phyloP scores from a whole-genome alignment of 768 basidiomycete genomes.

The Xanthoconium stramineum region DNA sequence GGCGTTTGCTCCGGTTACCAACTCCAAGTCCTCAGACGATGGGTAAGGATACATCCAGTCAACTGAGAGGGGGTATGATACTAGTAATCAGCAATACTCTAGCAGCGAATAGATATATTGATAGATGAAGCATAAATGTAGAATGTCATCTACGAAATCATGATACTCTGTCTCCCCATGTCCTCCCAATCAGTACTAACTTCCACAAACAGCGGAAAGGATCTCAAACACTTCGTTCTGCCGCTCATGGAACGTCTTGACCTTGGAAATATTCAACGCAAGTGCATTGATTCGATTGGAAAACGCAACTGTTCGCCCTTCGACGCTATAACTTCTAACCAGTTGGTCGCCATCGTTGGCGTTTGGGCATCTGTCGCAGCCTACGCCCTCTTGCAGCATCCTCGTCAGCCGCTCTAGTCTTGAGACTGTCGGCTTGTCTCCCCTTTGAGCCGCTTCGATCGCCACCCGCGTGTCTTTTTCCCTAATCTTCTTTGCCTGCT shows the following conservation, averaged over 20 bases:
- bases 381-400: constrained; percentile 61
- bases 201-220: constrained; percentile 23
- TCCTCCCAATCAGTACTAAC: not conserved
- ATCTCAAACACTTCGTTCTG: constrained; percentile 71
- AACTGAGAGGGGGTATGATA: too few relatives aligned
- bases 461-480: constrained; percentile 54
- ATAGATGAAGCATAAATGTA: not conserved
- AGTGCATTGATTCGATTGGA: constrained; percentile 76
- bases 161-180: too few relatives aligned
- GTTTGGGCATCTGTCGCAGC: constrained; percentile 27
- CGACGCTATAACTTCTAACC: constrained; percentile 45
- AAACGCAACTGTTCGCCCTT: constrained; percentile 67
- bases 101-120: not conserved
- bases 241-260: constrained; percentile 69
- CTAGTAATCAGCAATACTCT: too few relatives aligned
- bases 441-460: constrained; percentile 36
- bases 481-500: constrained; percentile 45
- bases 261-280: constrained; percentile 64
- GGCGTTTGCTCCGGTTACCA: too few relatives aligned
- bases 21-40: too few relatives aligned
- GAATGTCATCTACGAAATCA: not conserved
- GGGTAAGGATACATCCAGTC: too few relatives aligned
- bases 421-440: constrained; percentile 37
- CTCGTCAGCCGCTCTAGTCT: constrained; percentile 55
- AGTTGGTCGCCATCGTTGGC: constrained; percentile 22